phyloP scores from a whole-genome alignment of 2,329 filamentous ascomycete genomes.

The Lasiodiplodia sp. region DNA sequence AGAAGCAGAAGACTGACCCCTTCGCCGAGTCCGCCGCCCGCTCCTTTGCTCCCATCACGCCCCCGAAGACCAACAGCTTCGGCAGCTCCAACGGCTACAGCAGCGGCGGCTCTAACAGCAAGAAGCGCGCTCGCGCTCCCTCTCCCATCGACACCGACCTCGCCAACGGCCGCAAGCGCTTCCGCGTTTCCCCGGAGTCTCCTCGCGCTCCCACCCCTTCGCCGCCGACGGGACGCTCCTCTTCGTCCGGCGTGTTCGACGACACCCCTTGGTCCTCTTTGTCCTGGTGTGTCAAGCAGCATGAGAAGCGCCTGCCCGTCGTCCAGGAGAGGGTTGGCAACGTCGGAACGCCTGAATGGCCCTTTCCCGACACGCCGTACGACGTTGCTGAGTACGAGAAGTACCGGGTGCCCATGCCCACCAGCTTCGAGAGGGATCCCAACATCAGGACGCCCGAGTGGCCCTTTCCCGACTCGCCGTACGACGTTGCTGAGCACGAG shows the following conservation, averaged over 20 bases:
- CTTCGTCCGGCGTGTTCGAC: neutral
- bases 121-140: neutral
- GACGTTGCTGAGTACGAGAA: too few species aligned
- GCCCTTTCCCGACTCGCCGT: too few species aligned
- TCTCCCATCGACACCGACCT: neutral
- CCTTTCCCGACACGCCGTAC: too few species aligned
- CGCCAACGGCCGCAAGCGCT: neutral
- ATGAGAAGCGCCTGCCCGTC: too few species aligned
- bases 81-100: neutral
- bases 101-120: neutral
- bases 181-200: neutral
- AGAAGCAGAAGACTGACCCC: neutral
- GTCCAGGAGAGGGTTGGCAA: too few species aligned
- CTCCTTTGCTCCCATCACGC: neutral
- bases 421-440: too few species aligned
- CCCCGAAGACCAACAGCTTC: neutral
- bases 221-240: neutral
- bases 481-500: too few species aligned
- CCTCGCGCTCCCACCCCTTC: neutral
- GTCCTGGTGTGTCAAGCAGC: neutral
- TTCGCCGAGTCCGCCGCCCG: neutral
- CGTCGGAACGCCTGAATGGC: too few species aligned
- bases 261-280: neutral
- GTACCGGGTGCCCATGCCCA: too few species aligned
- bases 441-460: too few species aligned